A percentile compares a stretch with the other conserved stretches of the same genome.
Evolutionary conservation across 768 basidiomycete species (phyloP).

Genomic region (Leccinellum rugosiceps): DNA sequence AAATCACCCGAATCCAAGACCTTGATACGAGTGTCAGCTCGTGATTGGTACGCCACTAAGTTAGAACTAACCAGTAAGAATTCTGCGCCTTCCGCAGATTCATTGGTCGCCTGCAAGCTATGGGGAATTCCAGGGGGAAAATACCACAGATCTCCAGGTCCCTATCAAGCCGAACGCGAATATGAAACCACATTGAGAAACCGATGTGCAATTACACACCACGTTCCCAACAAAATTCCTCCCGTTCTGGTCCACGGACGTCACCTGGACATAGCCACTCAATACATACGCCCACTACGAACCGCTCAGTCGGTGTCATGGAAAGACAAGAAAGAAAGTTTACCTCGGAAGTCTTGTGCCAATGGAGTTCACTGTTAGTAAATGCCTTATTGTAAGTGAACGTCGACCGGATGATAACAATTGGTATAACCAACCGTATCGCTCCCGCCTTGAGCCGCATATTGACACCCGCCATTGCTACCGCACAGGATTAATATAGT

Average conservation of each 20-base stretch:
- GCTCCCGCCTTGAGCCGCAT: constrained; percentile 39
- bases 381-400: background rate
- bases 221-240: constrained; percentile 45
- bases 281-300: constrained; percentile 50
- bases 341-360: constrained; percentile 37
- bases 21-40: constrained; percentile 1
- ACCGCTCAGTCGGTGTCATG: background rate
- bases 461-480: constrained; percentile 28
- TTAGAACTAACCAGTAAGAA: constrained; percentile 39
- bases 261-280: constrained; percentile 41
- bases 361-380: constrained; percentile 37
- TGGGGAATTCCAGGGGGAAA: constrained; percentile 55
- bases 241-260: constrained; percentile 46
- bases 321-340: background rate
- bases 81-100: constrained; percentile 41
- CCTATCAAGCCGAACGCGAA: constrained; percentile 23
- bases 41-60: background rate
- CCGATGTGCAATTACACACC: constrained; percentile 27
- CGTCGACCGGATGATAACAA: background rate
- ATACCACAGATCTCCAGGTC: constrained; percentile 49
- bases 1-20: constrained; percentile 40
- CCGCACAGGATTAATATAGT: background rate
- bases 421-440: constrained; percentile 25
- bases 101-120: constrained; percentile 47
- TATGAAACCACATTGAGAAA: background rate